Conservation (phyloP, 257 asterid species). For the Penstemon newberryi region DNA sequence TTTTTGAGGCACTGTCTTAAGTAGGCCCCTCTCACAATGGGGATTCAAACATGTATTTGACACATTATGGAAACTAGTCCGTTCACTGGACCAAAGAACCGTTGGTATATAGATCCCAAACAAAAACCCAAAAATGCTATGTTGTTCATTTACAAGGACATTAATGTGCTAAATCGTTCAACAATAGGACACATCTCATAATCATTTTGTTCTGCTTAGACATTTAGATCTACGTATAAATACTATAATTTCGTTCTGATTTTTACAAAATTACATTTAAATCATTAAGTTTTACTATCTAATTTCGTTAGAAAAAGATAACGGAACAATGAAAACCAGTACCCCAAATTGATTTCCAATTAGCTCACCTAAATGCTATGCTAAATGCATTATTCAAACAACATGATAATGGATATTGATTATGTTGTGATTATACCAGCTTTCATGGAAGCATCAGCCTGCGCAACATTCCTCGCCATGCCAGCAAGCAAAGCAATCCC, state of each 20-base stretch:
- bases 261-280: background rate
- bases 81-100: no score
- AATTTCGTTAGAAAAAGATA: background rate
- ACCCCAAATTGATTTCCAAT: slow-evolving; percentile 14
- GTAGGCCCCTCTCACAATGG: no score
- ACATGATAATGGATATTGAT: background rate
- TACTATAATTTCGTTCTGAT: no score
- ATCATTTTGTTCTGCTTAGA: slow-evolving; percentile 5
- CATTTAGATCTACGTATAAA: slow-evolving; percentile 27
- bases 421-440: slow-evolving; percentile 49
- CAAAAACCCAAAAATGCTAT: no score
- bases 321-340: slow-evolving; percentile 9
- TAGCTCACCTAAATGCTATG: background rate
- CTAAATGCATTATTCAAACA: slow-evolving; percentile 12
- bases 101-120: no score
- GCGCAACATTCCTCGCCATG: slow-evolving; percentile 92
- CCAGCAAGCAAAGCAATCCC: slow-evolving; percentile 76
- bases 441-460: slow-evolving; percentile 93
- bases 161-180: no score
- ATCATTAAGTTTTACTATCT: background rate
- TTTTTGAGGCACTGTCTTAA: no score
- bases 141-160: no score
- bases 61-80: no score
- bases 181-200: background rate
- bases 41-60: no score